These are phyloP conservation scores for Coemansia sp. DNA, from an alignment of 192 early-diverging fungal genomes.

Conservation along the genomic window DNA sequence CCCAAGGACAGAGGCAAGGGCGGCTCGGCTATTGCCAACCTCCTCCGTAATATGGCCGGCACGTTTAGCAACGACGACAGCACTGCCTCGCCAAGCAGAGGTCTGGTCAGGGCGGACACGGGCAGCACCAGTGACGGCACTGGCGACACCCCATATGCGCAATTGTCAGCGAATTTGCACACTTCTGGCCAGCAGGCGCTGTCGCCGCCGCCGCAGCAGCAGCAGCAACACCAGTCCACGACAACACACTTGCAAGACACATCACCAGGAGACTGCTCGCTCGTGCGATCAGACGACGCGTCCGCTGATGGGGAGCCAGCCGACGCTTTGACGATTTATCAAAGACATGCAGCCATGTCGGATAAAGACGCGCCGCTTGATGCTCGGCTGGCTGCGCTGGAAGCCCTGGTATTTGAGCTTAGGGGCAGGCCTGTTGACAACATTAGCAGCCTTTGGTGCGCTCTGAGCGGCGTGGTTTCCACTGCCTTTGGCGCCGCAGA, in stretches of 20 bases:
- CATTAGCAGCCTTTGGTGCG: slow-evolving; percentile 26
- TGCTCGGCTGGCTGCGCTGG: slow-evolving; percentile 25
- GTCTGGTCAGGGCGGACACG: background rate
- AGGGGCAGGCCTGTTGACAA: slow-evolving; percentile 13
- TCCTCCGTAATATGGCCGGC: slow-evolving; percentile 45
- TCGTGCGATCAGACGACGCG: background rate
- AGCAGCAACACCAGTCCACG: background rate
- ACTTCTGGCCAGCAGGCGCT: background rate
- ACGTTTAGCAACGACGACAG: slow-evolving; percentile 28
- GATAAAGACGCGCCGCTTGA: slow-evolving; percentile 14
- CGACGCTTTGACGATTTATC: slow-evolving; percentile 34
- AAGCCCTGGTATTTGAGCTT: slow-evolving; percentile 14
- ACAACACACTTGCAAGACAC: background rate
- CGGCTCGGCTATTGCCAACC: slow-evolving; percentile 10
- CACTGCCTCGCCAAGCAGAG: background rate
- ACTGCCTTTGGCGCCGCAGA: slow-evolving; percentile 16
- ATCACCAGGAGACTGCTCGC: background rate
- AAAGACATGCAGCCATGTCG: slow-evolving; percentile 1
- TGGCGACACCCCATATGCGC: background rate
- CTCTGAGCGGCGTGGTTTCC: slow-evolving; percentile 24
- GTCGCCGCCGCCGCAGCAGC: background rate
- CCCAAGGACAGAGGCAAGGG: slow-evolving; percentile 4
- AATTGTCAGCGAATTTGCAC: slow-evolving; percentile 1
- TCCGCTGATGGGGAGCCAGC: background rate
- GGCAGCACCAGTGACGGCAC: background rate